Percentiles rank a stretch among this genome's conserved stretches.
Conservation (phyloP, 306 rosid genomes). For the Lathyrus aphaca region DNA sequence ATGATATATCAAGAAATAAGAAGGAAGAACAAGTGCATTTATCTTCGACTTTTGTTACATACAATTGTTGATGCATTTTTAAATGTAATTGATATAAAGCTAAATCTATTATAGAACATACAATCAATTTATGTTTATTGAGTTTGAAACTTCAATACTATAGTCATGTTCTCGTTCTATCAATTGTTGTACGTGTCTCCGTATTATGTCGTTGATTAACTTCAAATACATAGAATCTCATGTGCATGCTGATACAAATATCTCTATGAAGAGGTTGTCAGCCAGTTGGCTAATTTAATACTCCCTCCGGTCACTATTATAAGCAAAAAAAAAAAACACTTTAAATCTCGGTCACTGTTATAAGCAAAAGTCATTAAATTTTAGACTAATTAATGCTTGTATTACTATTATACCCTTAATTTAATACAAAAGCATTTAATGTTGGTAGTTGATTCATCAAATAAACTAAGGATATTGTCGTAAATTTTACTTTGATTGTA, state of each 20-base stretch:
- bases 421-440: too few relatives aligned
- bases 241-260: constrained; percentile 24
- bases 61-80: constrained; percentile 11
- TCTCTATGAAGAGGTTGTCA: constrained; percentile 24
- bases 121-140: background rate
- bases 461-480: too few relatives aligned
- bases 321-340: too few relatives aligned
- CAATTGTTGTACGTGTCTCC: constrained; percentile 3
- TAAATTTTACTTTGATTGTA: too few relatives aligned
- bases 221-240: constrained; percentile 3
- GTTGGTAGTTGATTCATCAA: too few relatives aligned
- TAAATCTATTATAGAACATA: constrained; percentile 27
- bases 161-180: constrained; percentile 13
- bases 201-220: constrained; percentile 23
- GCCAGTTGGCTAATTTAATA: constrained; percentile 4
- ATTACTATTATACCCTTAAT: too few relatives aligned
- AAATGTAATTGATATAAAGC: constrained; percentile 9
- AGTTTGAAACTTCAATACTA: constrained; percentile 18
- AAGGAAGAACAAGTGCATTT: constrained; percentile 1
- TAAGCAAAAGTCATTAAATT: too few relatives aligned
- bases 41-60: constrained; percentile 25
- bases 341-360: too few relatives aligned
- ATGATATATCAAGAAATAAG: constrained; percentile 10
- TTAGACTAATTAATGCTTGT: too few relatives aligned
- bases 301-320: too few relatives aligned